Evolutionary conservation across 1,284 basidiomycete genomes (phyloP).

Genomic region (Cutaneotrichosporon sp.): DNA sequence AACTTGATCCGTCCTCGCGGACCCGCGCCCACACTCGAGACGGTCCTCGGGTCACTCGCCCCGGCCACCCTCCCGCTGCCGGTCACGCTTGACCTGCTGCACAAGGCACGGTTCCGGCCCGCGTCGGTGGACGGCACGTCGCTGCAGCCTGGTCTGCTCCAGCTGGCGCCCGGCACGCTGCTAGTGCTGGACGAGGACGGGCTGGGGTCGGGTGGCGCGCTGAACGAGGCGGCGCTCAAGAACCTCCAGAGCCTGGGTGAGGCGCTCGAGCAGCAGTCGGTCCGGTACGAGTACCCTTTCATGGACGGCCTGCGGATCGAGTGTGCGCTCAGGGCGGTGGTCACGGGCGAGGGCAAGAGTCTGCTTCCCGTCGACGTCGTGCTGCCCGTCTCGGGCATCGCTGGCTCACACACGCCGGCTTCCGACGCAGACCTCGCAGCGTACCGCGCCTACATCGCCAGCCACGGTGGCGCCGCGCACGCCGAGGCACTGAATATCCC

Average conservation of each 20-base stretch:
- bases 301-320: constrained; percentile 46
- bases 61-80: constrained; percentile 31
- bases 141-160: constrained; percentile 41
- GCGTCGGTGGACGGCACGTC: constrained; percentile 26
- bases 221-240: constrained; percentile 37
- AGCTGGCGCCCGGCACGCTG: constrained; percentile 29
- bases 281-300: constrained; percentile 46
- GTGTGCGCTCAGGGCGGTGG: constrained; percentile 29
- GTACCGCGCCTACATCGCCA: constrained; percentile 30
- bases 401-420: background rate
- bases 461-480: constrained; percentile 16
- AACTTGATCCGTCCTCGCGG: constrained; percentile 29
- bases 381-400: constrained; percentile 20
- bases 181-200: constrained; percentile 23
- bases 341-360: constrained; percentile 43
- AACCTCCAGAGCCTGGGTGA: constrained; percentile 41
- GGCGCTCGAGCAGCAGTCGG: constrained; percentile 31
- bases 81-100: constrained; percentile 36
- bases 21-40: constrained; percentile 9
- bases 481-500: constrained; percentile 32
- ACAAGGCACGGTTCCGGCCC: constrained; percentile 34
- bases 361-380: constrained; percentile 40
- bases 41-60: constrained; percentile 17
- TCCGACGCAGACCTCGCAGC: constrained; percentile 10
- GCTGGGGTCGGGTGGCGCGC: constrained; percentile 41